Conservation (phyloP, 495 filamentous ascomycete genomes). For the Hapsidospora chrysogenum region DNA sequence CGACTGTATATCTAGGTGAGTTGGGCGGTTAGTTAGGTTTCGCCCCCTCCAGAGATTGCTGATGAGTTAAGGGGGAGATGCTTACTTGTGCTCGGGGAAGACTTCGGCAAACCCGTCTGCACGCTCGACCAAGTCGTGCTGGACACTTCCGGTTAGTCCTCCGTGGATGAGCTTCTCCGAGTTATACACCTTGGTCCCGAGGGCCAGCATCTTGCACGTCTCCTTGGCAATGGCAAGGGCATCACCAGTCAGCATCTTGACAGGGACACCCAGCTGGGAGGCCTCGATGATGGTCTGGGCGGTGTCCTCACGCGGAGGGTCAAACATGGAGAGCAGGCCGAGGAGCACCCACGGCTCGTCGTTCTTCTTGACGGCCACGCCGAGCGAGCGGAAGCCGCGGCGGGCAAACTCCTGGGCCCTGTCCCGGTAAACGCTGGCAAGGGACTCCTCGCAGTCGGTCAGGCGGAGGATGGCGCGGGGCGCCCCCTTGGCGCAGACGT, state of each 20-base stretch:
- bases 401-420: conserved; percentile 81
- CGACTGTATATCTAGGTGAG: conserved; percentile 42
- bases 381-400: conserved; percentile 83
- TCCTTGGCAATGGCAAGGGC: conserved; percentile 84
- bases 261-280: conserved; percentile 66
- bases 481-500: conserved; percentile 81
- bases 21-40: too few relatives aligned
- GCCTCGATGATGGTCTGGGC: conserved; percentile 82
- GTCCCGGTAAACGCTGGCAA: conserved; percentile 66
- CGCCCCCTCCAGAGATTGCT: too few relatives aligned
- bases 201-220: conserved; percentile 73
- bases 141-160: conserved; percentile 79
- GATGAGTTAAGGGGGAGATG: background rate
- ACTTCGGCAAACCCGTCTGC: conserved; percentile 93
- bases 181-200: conserved; percentile 89
- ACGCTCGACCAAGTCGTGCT: conserved; percentile 87
- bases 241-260: conserved; percentile 97
- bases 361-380: conserved; percentile 72
- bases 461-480: conserved; percentile 69
- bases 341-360: conserved; percentile 71
- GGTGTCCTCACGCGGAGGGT: conserved; percentile 83
- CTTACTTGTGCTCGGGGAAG: conserved; percentile 92
- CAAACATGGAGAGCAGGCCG: conserved; percentile 83
- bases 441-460: conserved; percentile 53
- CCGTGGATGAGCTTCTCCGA: conserved; percentile 68